These are phyloP conservation scores for Microdochium trichocladiopsis DNA, from an alignment of 2,329 filamentous ascomycete species.

Conservation along the genomic window DNA sequence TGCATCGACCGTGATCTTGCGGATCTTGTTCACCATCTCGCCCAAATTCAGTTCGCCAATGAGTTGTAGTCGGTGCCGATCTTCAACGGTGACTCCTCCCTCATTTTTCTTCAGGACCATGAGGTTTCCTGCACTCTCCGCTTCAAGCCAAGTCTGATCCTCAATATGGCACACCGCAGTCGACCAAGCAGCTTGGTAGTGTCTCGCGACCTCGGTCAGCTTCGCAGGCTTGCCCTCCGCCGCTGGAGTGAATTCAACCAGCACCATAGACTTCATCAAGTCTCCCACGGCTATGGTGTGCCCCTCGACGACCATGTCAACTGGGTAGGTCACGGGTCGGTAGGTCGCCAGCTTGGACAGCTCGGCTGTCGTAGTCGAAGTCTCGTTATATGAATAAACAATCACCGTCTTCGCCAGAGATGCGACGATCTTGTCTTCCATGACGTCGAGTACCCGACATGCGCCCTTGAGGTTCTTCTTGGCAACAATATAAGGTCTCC, in stretches of 20 bases:
- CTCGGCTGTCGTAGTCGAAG: slow-evolving; percentile 43
- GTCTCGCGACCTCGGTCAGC: slow-evolving; percentile 68
- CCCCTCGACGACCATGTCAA: slow-evolving; percentile 69
- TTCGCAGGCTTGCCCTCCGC: slow-evolving; percentile 49
- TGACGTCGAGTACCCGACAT: slow-evolving; percentile 70
- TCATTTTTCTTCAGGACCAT: slow-evolving; percentile 70
- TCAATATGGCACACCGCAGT: slow-evolving; percentile 71
- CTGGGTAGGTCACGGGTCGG: slow-evolving; percentile 74
- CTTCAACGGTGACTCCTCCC: slow-evolving; percentile 66
- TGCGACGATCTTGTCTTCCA: slow-evolving; percentile 73
- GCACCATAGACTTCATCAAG: slow-evolving; percentile 83
- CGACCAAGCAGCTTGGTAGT: slow-evolving; percentile 76
- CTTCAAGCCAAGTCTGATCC: slow-evolving; percentile 69
- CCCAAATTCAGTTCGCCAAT: slow-evolving; percentile 80
- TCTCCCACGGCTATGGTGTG: slow-evolving; percentile 80
- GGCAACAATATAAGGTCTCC: slow-evolving; percentile 64
- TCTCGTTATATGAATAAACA: slow-evolving; percentile 48
- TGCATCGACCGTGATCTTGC: slow-evolving; percentile 61
- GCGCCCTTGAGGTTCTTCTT: slow-evolving; percentile 68
- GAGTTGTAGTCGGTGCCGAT: slow-evolving; percentile 62
- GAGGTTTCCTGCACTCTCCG: slow-evolving; percentile 83
- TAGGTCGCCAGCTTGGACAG: slow-evolving; percentile 70
- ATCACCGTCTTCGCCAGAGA: slow-evolving; percentile 84
- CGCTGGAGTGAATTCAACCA: slow-evolving; percentile 64
- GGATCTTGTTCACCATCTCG: slow-evolving; percentile 88